These are phyloP conservation scores for Blastocystis sp. DNA, from an alignment of 352 stramenopile genomes.

Conservation along the genomic window DNA sequence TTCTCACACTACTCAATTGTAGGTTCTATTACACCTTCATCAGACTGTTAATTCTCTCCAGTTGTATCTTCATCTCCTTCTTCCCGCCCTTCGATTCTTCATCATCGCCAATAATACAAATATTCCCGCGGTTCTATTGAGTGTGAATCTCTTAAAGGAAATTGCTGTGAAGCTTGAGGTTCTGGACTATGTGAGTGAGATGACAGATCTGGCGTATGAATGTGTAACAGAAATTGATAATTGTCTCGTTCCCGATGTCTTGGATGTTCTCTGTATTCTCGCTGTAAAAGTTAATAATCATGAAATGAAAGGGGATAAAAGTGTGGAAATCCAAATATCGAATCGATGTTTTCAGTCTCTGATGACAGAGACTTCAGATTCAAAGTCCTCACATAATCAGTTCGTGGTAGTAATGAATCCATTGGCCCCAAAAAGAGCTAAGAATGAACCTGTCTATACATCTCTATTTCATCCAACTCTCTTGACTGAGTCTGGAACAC, in stretches of 20 bases:
- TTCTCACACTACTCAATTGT: not conserved
- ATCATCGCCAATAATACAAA: not conserved
- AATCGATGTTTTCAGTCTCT: not conserved
- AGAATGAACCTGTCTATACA: too few species aligned
- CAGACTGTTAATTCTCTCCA: not conserved
- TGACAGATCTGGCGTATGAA: not conserved
- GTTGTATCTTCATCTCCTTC: constrained; percentile 5
- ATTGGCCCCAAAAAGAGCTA: not conserved
- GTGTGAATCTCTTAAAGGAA: not conserved
- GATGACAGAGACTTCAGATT: not conserved
- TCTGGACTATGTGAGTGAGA: not conserved
- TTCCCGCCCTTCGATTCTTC: not conserved
- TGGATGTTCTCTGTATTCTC: constrained; percentile 26
- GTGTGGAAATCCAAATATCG: not conserved
- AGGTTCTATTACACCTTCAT: constrained; percentile 18
- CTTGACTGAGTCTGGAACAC: too few species aligned
- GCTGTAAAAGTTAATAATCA: not conserved
- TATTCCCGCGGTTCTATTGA: not conserved
- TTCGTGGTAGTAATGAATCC: too few species aligned
- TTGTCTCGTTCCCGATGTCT: not conserved
- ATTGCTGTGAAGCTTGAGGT: not conserved
- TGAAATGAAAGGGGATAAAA: too few species aligned
- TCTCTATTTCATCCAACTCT: too few species aligned
- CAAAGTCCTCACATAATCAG: too few species aligned
- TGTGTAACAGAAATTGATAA: not conserved